Conservation (phyloP, 2,329 filamentous ascomycete species). For the Colletotrichum somersetense region DNA sequence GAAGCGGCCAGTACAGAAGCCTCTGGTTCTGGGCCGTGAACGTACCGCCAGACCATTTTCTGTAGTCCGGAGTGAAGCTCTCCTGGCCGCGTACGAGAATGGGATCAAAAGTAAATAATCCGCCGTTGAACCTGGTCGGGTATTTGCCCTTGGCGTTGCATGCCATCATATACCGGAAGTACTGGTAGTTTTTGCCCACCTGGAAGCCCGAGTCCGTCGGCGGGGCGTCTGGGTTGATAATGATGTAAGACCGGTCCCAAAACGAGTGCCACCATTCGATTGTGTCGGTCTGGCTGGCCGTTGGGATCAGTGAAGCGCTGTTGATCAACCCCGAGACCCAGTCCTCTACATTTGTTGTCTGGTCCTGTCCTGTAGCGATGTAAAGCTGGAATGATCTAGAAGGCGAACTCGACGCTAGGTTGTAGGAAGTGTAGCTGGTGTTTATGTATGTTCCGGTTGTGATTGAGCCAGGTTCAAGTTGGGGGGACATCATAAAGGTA, state of each 20-base stretch:
- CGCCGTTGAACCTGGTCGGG: neutral
- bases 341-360: neutral
- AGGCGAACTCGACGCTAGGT: neutral
- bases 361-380: neutral
- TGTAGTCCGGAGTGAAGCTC: neutral
- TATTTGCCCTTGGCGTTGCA: neutral
- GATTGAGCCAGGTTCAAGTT: neutral
- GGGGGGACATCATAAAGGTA: neutral
- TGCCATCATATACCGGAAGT: neutral
- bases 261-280: neutral
- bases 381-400: neutral
- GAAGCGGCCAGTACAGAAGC: neutral
- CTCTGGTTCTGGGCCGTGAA: conserved; percentile 1
- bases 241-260: neutral
- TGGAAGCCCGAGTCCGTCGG: neutral
- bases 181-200: neutral
- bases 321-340: neutral
- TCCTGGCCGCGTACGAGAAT: neutral
- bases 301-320: neutral
- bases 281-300: neutral
- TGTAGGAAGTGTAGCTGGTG: neutral
- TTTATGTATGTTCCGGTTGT: neutral
- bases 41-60: neutral
- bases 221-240: neutral
- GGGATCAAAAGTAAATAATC: neutral